Percentiles rank a stretch among this genome's conserved stretches.
Conservation (phyloP, 164 flowering plant genomes). For the Akebia trifoliata region DNA sequence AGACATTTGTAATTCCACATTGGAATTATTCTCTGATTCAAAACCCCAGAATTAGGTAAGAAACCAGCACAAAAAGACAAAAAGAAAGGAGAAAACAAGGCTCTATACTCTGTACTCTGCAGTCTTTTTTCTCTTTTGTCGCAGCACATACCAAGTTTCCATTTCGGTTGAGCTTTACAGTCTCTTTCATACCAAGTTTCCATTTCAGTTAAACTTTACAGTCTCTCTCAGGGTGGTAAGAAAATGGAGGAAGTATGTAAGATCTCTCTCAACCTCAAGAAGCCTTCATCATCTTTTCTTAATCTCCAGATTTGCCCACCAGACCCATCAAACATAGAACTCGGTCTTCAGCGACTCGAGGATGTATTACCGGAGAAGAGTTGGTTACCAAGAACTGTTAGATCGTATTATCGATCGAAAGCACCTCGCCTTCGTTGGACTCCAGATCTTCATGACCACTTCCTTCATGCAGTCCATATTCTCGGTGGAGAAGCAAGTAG, state of each 20-base stretch:
- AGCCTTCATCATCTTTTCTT: constrained; percentile 11
- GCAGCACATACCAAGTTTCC: constrained; percentile 6
- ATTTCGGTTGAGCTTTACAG: not conserved
- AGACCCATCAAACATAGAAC: constrained; percentile 3
- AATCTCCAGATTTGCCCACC: constrained; percentile 7
- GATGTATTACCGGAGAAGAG: constrained; percentile 3
- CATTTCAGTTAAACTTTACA: not conserved
- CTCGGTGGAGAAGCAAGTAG: constrained; percentile 22
- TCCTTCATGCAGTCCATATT: constrained; percentile 13
- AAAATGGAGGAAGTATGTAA: constrained; percentile 13
- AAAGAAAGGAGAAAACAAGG: constrained; percentile 1
- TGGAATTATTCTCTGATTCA: not conserved
- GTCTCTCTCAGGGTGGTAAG: constrained; percentile 12
- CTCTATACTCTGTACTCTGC: not conserved
- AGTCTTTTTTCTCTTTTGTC: constrained; percentile 12
- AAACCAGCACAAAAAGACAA: constrained; percentile 13
- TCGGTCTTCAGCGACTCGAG: constrained; percentile 3
- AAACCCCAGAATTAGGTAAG: not conserved
- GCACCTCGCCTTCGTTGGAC: constrained; percentile 19
- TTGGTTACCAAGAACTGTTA: constrained; percentile 6
- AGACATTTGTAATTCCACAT: not conserved
- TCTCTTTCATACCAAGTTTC: constrained; percentile 2
- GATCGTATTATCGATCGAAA: constrained; percentile 14
- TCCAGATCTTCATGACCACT: constrained; percentile 15
- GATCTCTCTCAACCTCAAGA: constrained; percentile 11